Base-by-base conservation (phyloP, 371 early-diverging fungal genomes). In the Apophysomyces trapeziformis region DNA sequence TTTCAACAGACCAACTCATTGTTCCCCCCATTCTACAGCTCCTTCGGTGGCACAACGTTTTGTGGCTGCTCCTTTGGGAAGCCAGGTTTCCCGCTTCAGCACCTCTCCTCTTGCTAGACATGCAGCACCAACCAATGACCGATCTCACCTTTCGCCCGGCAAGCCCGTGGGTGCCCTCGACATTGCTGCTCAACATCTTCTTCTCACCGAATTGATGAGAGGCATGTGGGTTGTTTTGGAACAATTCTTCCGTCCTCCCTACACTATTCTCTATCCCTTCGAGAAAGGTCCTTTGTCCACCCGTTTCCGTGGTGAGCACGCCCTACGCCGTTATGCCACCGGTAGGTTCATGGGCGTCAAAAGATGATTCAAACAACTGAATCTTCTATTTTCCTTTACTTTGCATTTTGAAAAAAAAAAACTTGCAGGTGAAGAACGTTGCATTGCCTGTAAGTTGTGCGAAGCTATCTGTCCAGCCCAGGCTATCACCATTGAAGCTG, bases 401-500 rank as follows among this genome's bases (percentile, higher is more conserved):
- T 26, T 26, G 32, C 1, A 26, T 26, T 26, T 26, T 26, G 32
- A 3, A 26, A 26, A 26, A 26, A 1, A 26, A 26, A 26, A 26
- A 26, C 32, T 26, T 26, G 32, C 72, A 92, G 97, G 97, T 69
- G 98, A 97, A 78, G 98, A 97, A 82, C 92, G 98, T 54, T 98
- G 97, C 79, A 98, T 98, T 86, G 95, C 97, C 26, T 98, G 99
- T 83, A 98, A 98, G 76, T 83, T 98, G 56, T 98, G 99, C 74
- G 97, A 98, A 74, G 99, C 97, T 75, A 91, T 98, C 59, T 98
- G 99, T 79, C 97, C 99, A 21, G 99, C 97, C 14, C 96, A 96
- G 82, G 99, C 99, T 36, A 98, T 98, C 71, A 98, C 99, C n/a
- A 98, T 98, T 67, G 99, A 98, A 85, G 94, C 96, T 45, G 97